Conservation (phyloP, 2,329 filamentous ascomycete species). For the Boeremia exigua region DNA sequence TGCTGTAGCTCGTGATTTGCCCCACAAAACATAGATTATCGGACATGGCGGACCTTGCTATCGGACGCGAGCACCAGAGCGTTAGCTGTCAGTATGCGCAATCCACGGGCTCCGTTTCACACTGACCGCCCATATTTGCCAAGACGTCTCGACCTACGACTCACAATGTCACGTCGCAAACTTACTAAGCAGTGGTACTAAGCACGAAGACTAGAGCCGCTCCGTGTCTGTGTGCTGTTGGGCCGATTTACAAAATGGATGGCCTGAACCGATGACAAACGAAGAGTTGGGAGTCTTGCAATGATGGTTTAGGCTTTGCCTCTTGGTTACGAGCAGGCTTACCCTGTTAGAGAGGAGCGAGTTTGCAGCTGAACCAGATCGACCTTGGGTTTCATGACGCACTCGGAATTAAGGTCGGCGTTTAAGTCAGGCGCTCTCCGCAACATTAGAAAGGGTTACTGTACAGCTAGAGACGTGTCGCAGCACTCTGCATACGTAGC, state of each 20-base stretch:
- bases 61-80: background rate
- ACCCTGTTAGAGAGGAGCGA: background rate
- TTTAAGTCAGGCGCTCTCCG: background rate
- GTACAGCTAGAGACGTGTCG: background rate
- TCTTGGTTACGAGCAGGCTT: constrained; percentile 1
- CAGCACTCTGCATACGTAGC: background rate
- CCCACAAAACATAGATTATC: constrained; percentile 15
- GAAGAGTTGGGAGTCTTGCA: background rate
- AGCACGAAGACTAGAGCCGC: background rate
- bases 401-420: constrained; percentile 7
- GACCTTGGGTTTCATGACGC: constrained; percentile 5
- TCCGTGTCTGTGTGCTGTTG: background rate
- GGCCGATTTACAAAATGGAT: background rate
- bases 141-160: background rate
- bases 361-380: constrained; percentile 6
- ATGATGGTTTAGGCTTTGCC: constrained; percentile 6
- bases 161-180: background rate
- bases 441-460: background rate
- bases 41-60: background rate
- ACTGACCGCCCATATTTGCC: background rate
- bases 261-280: background rate
- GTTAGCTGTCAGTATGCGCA: background rate
- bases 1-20: background rate
- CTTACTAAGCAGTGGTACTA: background rate
- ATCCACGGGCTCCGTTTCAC: background rate